A percentile compares a stretch with the other conserved stretches of the same genome.
These are phyloP conservation scores for Stagonosporopsis rhizophila DNA, from an alignment of 2,329 filamentous ascomycete species.

Conservation along the genomic window DNA sequence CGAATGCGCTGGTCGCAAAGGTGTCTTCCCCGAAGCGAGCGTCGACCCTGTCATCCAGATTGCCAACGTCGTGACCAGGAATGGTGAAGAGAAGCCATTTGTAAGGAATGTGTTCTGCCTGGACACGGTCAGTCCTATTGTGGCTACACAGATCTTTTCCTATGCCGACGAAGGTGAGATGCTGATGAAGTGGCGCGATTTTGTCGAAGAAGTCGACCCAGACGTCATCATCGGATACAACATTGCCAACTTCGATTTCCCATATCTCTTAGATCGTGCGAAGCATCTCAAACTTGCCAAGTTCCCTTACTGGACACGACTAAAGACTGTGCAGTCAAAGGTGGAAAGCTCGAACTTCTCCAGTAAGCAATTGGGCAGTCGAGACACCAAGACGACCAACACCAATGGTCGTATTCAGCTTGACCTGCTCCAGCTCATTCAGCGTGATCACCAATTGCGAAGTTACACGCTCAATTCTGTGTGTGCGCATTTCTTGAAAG, in stretches of 20 bases:
- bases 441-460: conserved; percentile 91
- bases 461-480: conserved; percentile 98
- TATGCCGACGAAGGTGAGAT: conserved; percentile 84
- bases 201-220: conserved; percentile 87
- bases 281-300: conserved; percentile 78
- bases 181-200: conserved; percentile 91
- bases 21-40: conserved; percentile 92
- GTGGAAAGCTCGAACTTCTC: conserved; percentile 85
- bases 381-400: conserved; percentile 92
- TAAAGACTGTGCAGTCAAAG: conserved; percentile 73
- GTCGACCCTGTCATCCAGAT: conserved; percentile 97
- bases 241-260: conserved; percentile 98
- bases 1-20: conserved; percentile 96
- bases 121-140: conserved; percentile 89
- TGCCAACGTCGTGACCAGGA: conserved; percentile 91
- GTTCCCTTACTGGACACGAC: conserved; percentile 88
- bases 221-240: conserved; percentile 99
- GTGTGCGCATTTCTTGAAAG: conserved; percentile 89
- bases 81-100: conserved; percentile 95
- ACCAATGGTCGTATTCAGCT: conserved; percentile 93
- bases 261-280: conserved; percentile 89
- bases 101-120: conserved; percentile 96
- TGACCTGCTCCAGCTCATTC: conserved; percentile 91
- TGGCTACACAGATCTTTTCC: conserved; percentile 90
- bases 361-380: conserved; percentile 97